Base-by-base conservation (phyloP, 345 rosid species). In the Odontarrhena argentea region DNA sequence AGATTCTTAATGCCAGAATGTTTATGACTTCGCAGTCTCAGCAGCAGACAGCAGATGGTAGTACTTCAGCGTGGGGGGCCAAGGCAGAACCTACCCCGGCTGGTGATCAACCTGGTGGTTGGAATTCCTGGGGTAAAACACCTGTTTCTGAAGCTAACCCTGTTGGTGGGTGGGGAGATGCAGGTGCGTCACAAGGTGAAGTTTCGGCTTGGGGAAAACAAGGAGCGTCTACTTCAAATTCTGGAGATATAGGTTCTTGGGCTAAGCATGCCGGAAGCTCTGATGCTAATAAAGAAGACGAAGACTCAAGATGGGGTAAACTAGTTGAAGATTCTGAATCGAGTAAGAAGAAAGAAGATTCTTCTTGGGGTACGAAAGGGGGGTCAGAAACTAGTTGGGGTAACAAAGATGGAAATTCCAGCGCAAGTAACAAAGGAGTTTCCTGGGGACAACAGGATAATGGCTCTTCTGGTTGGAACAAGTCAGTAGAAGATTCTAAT, bases 91-190 rank as follows among this genome's bases (percentile, higher is more conserved):
- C 70, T 57, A 74, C 68, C 24, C 60, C 69, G 44, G 66, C 70
- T 65, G 60, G 55, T 73, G 82, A 61, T 60, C 84, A 78, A 70
- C 69, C 54, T 45, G 64, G 46, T 74, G 79, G 71, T 42, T 77
- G 86, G 88, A 79, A 67, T 56, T 26, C 78, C 59, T 86, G 94
- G 96, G 80, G 73, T 66, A 84, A 85, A 68, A 65, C 64, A 8
- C 49, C 83, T 68, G 70, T 75, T 14, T 8, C 68, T 37, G 75
- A 83, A 36, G 43, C 68, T 63, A 77, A 60, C 55, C 59, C 81
- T 65, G 82, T 51, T 37, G 76, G 77, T 74, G 82, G 80, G 81
- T 87, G 85, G 69, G 84, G 86, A 71, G 65, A 56, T 75, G 62
- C 63, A 28, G 62, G 68, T 62, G 56, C 84, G 48, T 40, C 81